These are phyloP conservation scores for Yamadazyma spencermartinsiae DNA, from an alignment of 1,139 yeast genomes.

Conservation along the genomic window DNA sequence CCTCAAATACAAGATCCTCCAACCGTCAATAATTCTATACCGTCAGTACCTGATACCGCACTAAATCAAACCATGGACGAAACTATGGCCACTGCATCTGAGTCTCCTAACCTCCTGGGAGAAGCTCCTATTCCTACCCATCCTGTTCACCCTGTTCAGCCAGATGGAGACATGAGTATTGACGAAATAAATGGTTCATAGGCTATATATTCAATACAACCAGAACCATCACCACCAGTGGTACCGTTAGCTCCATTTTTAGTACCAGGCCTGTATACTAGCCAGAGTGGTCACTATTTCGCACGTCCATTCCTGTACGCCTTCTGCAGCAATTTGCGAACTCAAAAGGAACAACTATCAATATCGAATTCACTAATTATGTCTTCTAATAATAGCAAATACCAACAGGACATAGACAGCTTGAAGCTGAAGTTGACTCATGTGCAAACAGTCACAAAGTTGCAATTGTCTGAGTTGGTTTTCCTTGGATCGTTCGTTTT, in stretches of 20 bases:
- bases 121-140: neutral
- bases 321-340: too few relatives aligned
- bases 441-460: slow-evolving; percentile 4
- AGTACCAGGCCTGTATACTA: too few relatives aligned
- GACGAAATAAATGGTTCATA: too few relatives aligned
- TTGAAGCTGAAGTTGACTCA: slow-evolving; percentile 7
- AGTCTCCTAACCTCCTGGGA: neutral
- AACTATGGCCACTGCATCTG: neutral
- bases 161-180: too few relatives aligned
- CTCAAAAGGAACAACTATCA: neutral
- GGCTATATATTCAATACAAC: too few relatives aligned
- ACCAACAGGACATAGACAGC: slow-evolving; percentile 22
- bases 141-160: too few relatives aligned
- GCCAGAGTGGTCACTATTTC: too few relatives aligned
- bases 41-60: neutral
- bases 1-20: neutral
- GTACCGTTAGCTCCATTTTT: too few relatives aligned
- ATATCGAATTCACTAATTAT: neutral
- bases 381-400: slow-evolving; percentile 9
- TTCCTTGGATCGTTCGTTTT: slow-evolving; percentile 31
- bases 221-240: too few relatives aligned
- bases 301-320: too few relatives aligned
- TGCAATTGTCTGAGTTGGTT: slow-evolving; percentile 22
- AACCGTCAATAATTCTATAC: neutral
- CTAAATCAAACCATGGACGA: neutral